These are phyloP conservation scores for Platanthera guangdongensis DNA, from an alignment of 106 monocot species.

Conservation along the genomic window DNA sequence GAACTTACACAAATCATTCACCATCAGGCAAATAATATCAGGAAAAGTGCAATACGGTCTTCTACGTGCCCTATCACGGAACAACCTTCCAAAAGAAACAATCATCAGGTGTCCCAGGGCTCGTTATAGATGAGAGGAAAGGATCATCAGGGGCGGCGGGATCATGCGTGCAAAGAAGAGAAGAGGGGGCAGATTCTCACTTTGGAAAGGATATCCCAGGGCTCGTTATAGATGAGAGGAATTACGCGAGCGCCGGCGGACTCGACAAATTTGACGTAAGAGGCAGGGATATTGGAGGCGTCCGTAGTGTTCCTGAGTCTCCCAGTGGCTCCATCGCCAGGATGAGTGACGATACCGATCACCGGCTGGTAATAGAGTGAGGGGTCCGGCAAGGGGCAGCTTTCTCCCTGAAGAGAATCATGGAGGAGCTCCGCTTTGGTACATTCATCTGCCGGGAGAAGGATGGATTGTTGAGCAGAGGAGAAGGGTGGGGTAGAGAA, in stretches of 20 bases:
- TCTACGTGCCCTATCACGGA: not conserved
- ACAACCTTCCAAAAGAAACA: not conserved
- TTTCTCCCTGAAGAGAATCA: not conserved
- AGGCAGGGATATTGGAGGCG: slow-evolving; percentile 58
- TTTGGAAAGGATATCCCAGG: slow-evolving; percentile 30
- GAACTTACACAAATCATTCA: not conserved
- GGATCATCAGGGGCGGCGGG: not conserved
- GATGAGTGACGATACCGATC: slow-evolving; percentile 82
- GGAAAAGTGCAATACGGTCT: not conserved
- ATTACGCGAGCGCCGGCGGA: slow-evolving; percentile 81
- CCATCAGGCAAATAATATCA: not conserved
- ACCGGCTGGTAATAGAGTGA: slow-evolving; percentile 60
- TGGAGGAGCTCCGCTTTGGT: not conserved
- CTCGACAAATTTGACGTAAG: slow-evolving; percentile 90
- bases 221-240: slow-evolving; percentile 77
- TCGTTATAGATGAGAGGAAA: slow-evolving; percentile 77
- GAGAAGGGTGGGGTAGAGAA: not conserved
- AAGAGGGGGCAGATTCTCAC: slow-evolving; percentile 16
- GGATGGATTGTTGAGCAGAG: not conserved
- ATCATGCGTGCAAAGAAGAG: not conserved
- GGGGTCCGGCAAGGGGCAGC: slow-evolving; percentile 38
- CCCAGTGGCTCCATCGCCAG: slow-evolving; percentile 76
- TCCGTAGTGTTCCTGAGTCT: slow-evolving; percentile 43
- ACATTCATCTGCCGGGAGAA: not conserved
- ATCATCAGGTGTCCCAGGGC: slow-evolving; percentile 23